Percentiles rank a stretch among this genome's conserved stretches.
phyloP scores from a whole-genome alignment of 495 filamentous ascomycete genomes.

The Glarea lozoyensis region DNA sequence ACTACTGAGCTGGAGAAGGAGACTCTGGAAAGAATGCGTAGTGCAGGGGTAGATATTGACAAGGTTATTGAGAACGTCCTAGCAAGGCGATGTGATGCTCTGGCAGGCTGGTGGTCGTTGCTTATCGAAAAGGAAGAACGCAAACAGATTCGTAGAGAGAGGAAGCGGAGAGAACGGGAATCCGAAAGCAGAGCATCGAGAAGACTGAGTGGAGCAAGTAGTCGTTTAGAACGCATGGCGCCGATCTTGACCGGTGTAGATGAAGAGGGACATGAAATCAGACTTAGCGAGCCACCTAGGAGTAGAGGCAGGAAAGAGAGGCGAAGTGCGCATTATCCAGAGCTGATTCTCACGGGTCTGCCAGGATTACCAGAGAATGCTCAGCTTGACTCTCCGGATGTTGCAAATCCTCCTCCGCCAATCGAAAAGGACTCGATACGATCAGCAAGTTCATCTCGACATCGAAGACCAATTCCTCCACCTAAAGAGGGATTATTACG shows the following conservation, averaged over 20 bases:
- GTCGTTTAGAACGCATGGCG: constrained; percentile 69
- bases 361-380: constrained; percentile 62
- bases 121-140: constrained; percentile 93
- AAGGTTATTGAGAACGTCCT: constrained; percentile 89
- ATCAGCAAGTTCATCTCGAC: constrained; percentile 59
- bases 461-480: constrained; percentile 64
- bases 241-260: constrained; percentile 65
- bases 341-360: constrained; percentile 51
- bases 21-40: constrained; percentile 85
- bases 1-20: constrained; percentile 84
- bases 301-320: constrained; percentile 45
- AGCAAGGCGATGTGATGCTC: constrained; percentile 74
- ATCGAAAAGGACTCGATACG: constrained; percentile 72
- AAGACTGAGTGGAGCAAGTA: constrained; percentile 78
- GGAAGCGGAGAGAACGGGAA: constrained; percentile 78
- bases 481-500: constrained; percentile 65
- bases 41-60: constrained; percentile 91
- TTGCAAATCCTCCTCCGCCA: constrained; percentile 50
- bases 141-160: constrained; percentile 74
- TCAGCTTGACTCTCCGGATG: constrained; percentile 21
- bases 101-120: constrained; percentile 95
- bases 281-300: constrained; percentile 42
- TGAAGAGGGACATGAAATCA: constrained; percentile 47
- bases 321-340: constrained; percentile 40
- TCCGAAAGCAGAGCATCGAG: constrained; percentile 70